Conservation (phyloP, 768 basidiomycete genomes). For the Lactarius deliciosus region DNA sequence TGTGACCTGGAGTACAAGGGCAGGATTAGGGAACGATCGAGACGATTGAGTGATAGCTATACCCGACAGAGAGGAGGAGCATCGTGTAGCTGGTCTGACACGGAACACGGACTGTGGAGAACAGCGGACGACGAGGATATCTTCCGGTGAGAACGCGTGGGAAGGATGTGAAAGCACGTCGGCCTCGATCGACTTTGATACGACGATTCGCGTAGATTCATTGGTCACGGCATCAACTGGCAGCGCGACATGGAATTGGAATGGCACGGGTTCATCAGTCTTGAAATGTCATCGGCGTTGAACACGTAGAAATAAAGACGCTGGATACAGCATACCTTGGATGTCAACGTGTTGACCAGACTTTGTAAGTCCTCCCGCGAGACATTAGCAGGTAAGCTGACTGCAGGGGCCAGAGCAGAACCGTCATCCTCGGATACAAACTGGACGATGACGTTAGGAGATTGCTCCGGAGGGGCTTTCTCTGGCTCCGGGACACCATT, state of each 20-base stretch:
- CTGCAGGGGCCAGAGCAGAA: conserved; percentile 74
- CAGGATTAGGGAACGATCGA: background rate
- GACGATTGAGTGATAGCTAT: conserved; percentile 31
- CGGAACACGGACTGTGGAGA: conserved; percentile 95
- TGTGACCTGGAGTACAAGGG: conserved; percentile 61
- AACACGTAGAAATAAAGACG: conserved; percentile 2
- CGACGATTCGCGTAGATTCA: conserved; percentile 70
- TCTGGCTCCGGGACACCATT: conserved; percentile 70
- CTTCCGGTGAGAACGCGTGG: conserved; percentile 76
- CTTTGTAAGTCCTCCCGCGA: conserved; percentile 80
- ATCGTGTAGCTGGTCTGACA: conserved; percentile 90
- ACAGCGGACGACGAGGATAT: conserved; percentile 83
- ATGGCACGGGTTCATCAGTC: conserved; percentile 90
- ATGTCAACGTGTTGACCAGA: conserved; percentile 84
- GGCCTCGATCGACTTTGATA: conserved; percentile 78
- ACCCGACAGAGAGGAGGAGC: conserved; percentile 90
- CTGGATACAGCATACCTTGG: conserved; percentile 48
- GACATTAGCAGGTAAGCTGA: conserved; percentile 87
- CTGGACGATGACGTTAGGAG: conserved; percentile 81
- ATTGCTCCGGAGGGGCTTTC: conserved; percentile 45
- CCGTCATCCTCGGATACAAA: conserved; percentile 91
- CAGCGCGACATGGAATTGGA: conserved; percentile 81
- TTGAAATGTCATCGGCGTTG: conserved; percentile 34
- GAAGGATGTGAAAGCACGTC: conserved; percentile 79
- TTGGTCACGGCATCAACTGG: conserved; percentile 52